Base-by-base conservation (phyloP, 2,329 filamentous ascomycete species). In the Pestalotiopsis fici region DNA sequence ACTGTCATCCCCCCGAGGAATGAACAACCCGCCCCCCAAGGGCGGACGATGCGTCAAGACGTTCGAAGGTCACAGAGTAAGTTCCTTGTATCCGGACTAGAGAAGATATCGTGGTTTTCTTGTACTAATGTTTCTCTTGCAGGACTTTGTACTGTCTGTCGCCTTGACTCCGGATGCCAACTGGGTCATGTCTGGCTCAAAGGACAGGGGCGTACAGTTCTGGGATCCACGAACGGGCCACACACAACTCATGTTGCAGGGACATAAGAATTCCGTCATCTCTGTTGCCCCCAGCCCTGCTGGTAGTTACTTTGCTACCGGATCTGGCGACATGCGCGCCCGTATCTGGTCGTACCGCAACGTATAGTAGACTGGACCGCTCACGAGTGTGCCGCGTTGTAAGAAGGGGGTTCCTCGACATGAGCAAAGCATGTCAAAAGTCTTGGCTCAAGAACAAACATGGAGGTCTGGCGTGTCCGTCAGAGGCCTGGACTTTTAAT, bases 181-280 rank as follows among this genome's bases (percentile, higher is more conserved):
- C 75, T 99, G 96, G 96, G 95, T 99, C 67, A 91, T 99, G 81
- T 97, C 94, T 70, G 96, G 96, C 57, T 97, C 94, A 69, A 99
- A 99, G 85, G 96, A 99, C 77, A 90, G 96, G 64, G 95, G 96
- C 61, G 96, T 99, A 25, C 96, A 98, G 78, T 98, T 99, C 86
- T 99, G 96, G 96, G 95, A 99, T 77, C 95, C 96, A 23, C 88
- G 91, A 74, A 98, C 94, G 23, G 96, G 95, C 43, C 91, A 93
- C 72, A 97, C 95, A 1, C 95, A 98, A 82, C 91, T 99, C 78
- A 98, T 98, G 96, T 88, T 99, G 69, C 96, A 98, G 81, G 96
- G 96, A 28, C 96, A 99, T 80, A 98, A 98, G 87, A 98, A 98
- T 82, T 97, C 94, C 12, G 96, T 99, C 74, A 98, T 98, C 75